Evolutionary conservation across 192 early-diverging fungal genomes (phyloP).

Genomic region (Backusella liffmaniae): DNA sequence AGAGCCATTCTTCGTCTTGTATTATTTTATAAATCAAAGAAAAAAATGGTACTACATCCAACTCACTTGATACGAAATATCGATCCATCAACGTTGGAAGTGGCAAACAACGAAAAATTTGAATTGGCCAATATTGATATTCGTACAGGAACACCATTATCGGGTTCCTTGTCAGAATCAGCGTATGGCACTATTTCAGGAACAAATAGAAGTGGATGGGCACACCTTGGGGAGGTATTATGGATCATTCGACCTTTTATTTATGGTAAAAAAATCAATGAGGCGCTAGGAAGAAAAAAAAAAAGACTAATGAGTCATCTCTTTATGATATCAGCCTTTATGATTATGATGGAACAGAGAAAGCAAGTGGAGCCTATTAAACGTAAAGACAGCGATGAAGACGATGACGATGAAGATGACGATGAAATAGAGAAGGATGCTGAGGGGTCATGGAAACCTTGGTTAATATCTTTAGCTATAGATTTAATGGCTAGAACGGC

Average conservation of each 20-base stretch:
- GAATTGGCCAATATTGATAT: constrained; percentile 17
- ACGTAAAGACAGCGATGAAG: neutral
- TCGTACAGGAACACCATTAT: constrained; percentile 18
- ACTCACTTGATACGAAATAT: constrained; percentile 22
- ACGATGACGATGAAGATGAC: neutral
- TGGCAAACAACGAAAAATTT: constrained; percentile 15
- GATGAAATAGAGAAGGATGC: constrained; percentile 8
- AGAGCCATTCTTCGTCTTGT: constrained; percentile 18
- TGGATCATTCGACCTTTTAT: constrained; percentile 27
- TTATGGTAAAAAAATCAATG: constrained; percentile 15
- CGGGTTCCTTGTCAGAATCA: neutral
- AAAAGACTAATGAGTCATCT: neutral
- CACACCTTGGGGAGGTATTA: constrained; percentile 15
- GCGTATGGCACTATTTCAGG: neutral
- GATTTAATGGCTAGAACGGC: constrained; percentile 11
- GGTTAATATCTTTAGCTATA: constrained; percentile 17
- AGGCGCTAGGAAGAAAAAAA: neutral
- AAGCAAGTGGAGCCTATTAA: neutral
- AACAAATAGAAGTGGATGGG: constrained; percentile 3
- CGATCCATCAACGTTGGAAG: constrained; percentile 19
- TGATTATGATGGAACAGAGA: constrained; percentile 13
- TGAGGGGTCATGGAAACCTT: constrained; percentile 18
- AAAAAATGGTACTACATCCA: constrained; percentile 19
- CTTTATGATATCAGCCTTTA: neutral
- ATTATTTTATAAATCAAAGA: constrained; percentile 9